Evolutionary conservation across 1,284 basidiomycete genomes (phyloP).

Genomic region (Schizophyllum commune): DNA sequence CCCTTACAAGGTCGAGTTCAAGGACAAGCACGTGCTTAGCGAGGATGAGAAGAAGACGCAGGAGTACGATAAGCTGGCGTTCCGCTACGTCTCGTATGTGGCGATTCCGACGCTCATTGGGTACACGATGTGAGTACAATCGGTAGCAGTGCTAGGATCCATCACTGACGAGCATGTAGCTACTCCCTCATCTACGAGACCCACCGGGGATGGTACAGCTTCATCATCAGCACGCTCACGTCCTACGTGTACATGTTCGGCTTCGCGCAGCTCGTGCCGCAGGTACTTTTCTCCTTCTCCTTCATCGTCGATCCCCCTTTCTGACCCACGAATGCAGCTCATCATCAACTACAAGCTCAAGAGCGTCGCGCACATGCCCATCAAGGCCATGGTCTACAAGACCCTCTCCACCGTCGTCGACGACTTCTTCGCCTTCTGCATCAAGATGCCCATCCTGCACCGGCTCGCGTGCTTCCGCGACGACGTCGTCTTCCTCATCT

Average conservation of each 20-base stretch:
- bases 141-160: too few relatives aligned
- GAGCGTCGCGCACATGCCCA: conserved; percentile 89
- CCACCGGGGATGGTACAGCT: conserved; percentile 94
- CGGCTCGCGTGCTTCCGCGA: conserved; percentile 87
- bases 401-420: conserved; percentile 86
- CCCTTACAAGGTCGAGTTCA: background rate
- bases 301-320: too few relatives aligned
- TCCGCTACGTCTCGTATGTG: conserved; percentile 85
- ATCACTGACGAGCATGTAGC: background rate
- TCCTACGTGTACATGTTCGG: conserved; percentile 96
- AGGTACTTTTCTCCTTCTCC: conserved; percentile 4
- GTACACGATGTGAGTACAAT: conserved; percentile 51
- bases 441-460: conserved; percentile 94
- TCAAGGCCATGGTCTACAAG: conserved; percentile 98
- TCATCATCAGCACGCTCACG: conserved; percentile 81
- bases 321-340: conserved; percentile 58
- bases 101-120: conserved; percentile 79
- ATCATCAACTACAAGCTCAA: conserved; percentile 97
- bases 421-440: conserved; percentile 92
- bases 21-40: conserved; percentile 84
- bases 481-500: conserved; percentile 84
- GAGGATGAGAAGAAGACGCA: conserved; percentile 98
- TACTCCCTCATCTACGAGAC: conserved; percentile 89
- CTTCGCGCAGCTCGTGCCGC: conserved; percentile 57
- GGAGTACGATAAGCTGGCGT: conserved; percentile 85